These are phyloP conservation scores for Exophiala calicioides DNA, from an alignment of 2,329 filamentous ascomycete genomes.

Conservation along the genomic window DNA sequence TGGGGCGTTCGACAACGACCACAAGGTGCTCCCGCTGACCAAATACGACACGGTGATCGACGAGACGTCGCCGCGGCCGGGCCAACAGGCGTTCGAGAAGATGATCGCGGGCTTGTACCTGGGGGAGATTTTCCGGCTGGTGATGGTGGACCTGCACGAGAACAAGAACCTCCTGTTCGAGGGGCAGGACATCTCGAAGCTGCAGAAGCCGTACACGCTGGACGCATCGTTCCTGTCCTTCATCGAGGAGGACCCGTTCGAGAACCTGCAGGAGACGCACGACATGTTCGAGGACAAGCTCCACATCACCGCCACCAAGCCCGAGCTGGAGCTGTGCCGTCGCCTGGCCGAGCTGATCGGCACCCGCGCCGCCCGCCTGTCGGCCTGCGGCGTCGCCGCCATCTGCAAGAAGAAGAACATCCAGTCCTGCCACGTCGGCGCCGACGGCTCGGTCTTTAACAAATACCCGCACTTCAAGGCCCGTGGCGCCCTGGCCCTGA, in stretches of 20 bases:
- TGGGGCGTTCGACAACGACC: slow-evolving; percentile 94
- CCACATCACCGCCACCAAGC: slow-evolving; percentile 66
- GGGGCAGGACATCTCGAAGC: slow-evolving; percentile 74
- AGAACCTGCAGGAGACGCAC: slow-evolving; percentile 87
- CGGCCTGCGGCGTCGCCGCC: slow-evolving; percentile 89
- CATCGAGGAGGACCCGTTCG: slow-evolving; percentile 93
- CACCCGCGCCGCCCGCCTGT: slow-evolving; percentile 88
- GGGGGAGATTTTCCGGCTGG: slow-evolving; percentile 89
- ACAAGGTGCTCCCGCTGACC: slow-evolving; percentile 81
- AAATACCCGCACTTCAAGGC: slow-evolving; percentile 99
- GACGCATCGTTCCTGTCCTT: slow-evolving; percentile 91
- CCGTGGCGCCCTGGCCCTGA: slow-evolving; percentile 81
- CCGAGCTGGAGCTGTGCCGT: slow-evolving; percentile 86
- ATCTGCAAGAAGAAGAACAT: slow-evolving; percentile 97
- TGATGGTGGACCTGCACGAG: slow-evolving; percentile 82
- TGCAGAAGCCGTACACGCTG: slow-evolving; percentile 84
- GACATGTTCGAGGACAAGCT: slow-evolving; percentile 80
- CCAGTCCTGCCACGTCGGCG: slow-evolving; percentile 85
- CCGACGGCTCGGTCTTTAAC: slow-evolving; percentile 97
- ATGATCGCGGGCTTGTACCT: slow-evolving; percentile 96
- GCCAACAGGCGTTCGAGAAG: slow-evolving; percentile 95
- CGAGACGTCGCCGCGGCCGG: slow-evolving; percentile 85
- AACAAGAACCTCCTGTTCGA: slow-evolving; percentile 78
- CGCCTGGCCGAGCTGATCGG: slow-evolving; percentile 91
- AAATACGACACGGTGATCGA: slow-evolving; percentile 86